These are phyloP conservation scores for Citrus sp. DNA, from an alignment of 345 rosid genomes.

Conservation along the genomic window DNA sequence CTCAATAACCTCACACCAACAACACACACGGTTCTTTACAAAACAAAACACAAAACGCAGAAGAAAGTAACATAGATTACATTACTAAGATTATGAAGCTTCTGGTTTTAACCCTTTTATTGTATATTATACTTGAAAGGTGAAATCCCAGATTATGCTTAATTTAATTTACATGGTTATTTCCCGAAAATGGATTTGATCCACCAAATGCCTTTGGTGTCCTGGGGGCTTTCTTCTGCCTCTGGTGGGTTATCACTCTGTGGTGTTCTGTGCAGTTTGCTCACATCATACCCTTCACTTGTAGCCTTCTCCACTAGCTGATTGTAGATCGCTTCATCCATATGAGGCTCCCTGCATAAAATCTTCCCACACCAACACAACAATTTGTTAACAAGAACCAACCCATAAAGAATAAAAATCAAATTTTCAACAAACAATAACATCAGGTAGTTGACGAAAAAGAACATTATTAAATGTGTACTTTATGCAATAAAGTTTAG, in stretches of 20 bases:
- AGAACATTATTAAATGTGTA: not conserved
- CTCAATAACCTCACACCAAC: not conserved
- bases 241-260: conserved; percentile 67
- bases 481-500: not conserved
- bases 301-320: conserved; percentile 56
- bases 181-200: conserved; percentile 68
- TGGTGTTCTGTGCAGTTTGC: conserved; percentile 75
- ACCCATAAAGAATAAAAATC: not conserved
- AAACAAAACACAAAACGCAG: too few species aligned
- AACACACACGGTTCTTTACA: not conserved
- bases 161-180: conserved; percentile 3
- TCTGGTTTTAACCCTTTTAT: too few species aligned
- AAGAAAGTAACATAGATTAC: not conserved
- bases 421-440: not conserved
- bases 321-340: conserved; percentile 63
- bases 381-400: not conserved
- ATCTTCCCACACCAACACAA: conserved; percentile 36
- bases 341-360: conserved; percentile 54
- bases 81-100: too few species aligned
- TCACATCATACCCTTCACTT: conserved; percentile 62
- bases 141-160: not conserved
- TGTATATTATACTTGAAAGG: not conserved
- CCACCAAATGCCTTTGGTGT: conserved; percentile 88
- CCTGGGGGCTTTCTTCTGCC: conserved; percentile 42
- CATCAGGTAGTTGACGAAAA: not conserved